These are phyloP conservation scores for Hansenula lynferdii DNA, from an alignment of 1,139 yeast genomes.

Conservation along the genomic window DNA sequence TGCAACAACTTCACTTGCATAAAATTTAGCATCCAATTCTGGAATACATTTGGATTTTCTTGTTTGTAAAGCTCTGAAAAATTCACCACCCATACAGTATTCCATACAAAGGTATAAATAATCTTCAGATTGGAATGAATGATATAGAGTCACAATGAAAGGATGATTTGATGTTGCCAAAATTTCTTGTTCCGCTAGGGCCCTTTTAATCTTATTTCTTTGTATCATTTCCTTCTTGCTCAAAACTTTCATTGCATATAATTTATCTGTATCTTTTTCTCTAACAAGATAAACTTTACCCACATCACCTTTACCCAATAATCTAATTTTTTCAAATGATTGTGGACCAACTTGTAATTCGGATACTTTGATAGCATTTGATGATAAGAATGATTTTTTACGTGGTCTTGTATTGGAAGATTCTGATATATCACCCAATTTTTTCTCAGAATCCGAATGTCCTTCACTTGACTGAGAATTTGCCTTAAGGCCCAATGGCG, in stretches of 20 bases:
- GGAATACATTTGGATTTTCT: conserved; percentile 79
- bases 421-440: not conserved
- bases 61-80: conserved; percentile 93
- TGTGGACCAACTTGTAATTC: conserved; percentile 59
- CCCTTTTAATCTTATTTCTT: conserved; percentile 90
- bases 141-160: conserved; percentile 91
- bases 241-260: conserved; percentile 91
- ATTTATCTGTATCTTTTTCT: conserved; percentile 66
- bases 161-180: conserved; percentile 96
- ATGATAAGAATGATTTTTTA: conserved; percentile 20
- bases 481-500: conserved; percentile 51
- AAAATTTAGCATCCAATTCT: conserved; percentile 88
- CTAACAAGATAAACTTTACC: conserved; percentile 93
- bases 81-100: conserved; percentile 99
- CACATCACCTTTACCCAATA: conserved; percentile 95
- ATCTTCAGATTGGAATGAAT: conserved; percentile 93
- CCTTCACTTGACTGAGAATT: conserved; percentile 1
- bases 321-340: conserved; percentile 81
- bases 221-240: conserved; percentile 92
- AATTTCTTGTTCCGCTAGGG: conserved; percentile 94
- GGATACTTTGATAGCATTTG: conserved; percentile 20
- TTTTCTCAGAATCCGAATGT: not conserved
- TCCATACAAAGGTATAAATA: conserved; percentile 96
- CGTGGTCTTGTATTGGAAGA: conserved; percentile 13
- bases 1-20: conserved; percentile 96